Evolutionary conservation across 2,329 filamentous ascomycete genomes (phyloP).

Genomic region (Dactylellina sp.): DNA sequence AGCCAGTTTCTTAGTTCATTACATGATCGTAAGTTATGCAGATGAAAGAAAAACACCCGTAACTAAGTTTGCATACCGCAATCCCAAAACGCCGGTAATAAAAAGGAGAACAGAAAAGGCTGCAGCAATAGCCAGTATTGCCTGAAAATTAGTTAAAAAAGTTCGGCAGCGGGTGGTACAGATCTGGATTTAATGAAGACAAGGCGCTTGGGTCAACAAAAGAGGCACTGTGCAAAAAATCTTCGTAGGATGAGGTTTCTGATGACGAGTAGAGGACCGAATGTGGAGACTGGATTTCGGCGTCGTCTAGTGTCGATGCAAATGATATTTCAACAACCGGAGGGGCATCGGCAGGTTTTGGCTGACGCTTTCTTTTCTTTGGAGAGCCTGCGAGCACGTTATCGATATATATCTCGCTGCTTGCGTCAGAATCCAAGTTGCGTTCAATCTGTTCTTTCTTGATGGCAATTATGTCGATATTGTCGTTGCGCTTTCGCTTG

Average conservation of each 20-base stretch:
- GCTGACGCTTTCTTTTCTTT: conserved; percentile 41
- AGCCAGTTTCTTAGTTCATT: conserved; percentile 10
- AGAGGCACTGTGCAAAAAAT: conserved; percentile 16
- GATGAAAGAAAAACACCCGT: not conserved
- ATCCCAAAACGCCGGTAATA: conserved; percentile 14
- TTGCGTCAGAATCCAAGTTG: conserved; percentile 40
- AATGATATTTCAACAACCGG: conserved; percentile 23
- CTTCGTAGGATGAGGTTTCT: conserved; percentile 18
- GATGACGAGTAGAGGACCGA: conserved; percentile 21
- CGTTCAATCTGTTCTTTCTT: conserved; percentile 46
- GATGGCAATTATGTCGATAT: conserved; percentile 29
- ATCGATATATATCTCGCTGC: conserved; percentile 37
- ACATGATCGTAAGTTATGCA: conserved; percentile 25
- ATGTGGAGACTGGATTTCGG: conserved; percentile 27
- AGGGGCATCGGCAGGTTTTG: conserved; percentile 6
- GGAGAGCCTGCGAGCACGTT: conserved; percentile 41
- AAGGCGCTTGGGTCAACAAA: conserved; percentile 15
- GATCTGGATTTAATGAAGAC: not conserved
- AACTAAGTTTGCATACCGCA: not conserved
- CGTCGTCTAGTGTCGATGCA: conserved; percentile 31
- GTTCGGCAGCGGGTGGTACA: conserved; percentile 1
- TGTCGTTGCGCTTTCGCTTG: conserved; percentile 50
- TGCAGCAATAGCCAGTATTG: conserved; percentile 9
- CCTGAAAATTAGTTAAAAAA: conserved; percentile 2
- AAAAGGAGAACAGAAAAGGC: not conserved